Evolutionary conservation across 495 filamentous ascomycete genomes (phyloP), one percentile per base, ranked within the genome.

Genomic region (Tuber borchii): DNA sequence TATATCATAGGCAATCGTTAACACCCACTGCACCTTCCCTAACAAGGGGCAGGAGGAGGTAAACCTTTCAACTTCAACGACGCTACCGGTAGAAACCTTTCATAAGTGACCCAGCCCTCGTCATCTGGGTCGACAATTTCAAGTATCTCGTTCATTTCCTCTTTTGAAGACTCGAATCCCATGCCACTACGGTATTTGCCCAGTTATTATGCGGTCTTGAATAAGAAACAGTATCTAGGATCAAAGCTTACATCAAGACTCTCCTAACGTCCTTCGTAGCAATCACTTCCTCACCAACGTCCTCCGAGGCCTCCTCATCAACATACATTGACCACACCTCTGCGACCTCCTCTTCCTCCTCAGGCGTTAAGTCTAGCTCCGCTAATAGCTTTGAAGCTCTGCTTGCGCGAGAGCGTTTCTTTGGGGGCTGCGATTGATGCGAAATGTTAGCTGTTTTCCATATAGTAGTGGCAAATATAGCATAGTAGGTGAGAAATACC

Each of bases 311-410:
- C 81, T 89, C 89, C 45, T 90, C 88, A 73, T 91, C 87, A 1
- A 92, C 85, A 84, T 97, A 99, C 26, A 97, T 87, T 44, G 87
- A 84, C 84, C 95, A 99, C 22, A 93, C 94, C 84, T 97, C 93
- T 80, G 89, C 89, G 80, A 99, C 97, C 83, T 97, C 93, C 78
- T 88, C 86, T 83, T 99, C 95, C 85, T 97, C 91, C 71, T 89
- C 89, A 34, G 89, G 90, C 42, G 89, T 90, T 83, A 99, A 90
- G 83, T 92, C 88, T 87, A 97, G 90, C 77, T 95, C 92, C 83
- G 92, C 92, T 5, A 94, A 94, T 76, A 97, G 92, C 83, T 93
- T 95, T 79, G 94, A 97, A 70, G 71, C 78, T 26, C 31, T 65
- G 26, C 56, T 34, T 34, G 56, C 56, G 14, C 56, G 56, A 31